Base-by-base conservation (phyloP, 2,329 filamentous ascomycete genomes). In the Hypomyces perniciosus region DNA sequence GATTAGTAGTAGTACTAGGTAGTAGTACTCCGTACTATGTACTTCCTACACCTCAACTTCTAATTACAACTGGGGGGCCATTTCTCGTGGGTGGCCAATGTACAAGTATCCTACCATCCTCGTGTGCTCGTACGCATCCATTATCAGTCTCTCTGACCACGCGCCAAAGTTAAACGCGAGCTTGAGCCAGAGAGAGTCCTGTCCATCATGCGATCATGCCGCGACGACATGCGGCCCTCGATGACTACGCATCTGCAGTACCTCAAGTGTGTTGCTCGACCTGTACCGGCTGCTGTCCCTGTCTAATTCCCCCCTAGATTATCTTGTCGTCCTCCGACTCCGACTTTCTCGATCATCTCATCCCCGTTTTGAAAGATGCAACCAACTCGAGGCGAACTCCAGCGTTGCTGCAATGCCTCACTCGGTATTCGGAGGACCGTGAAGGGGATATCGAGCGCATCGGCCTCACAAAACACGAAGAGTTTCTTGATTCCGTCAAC, bases 321-420 rank as follows among this genome's bases (percentile, higher is more conserved):
- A 91, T 96, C 55, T 83, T 95, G 60, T 90, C 92, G 2, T 87
- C 90, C 9, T 90, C 91, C 26, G 92, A 97, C 63, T 80, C 86
- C 45, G 93, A 99, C 62, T 97, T 96, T 64, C 83, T 99, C 56
- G 93, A 97, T 66, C 92, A 96, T 65, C 75, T 99, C 46, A 96
- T 97, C 44, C 92, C 91, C 8, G 88, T 95, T 2, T 84, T 99
- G 56, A 93, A 90, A 73, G 92, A 96, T 78, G 90, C 89, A 59
- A 83, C 88, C 55, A 77, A 83, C 61, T 84, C 88, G 50, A 85
- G 88, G 64, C 79, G 88, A 62, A 85, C 85, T 6, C 77, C 77
- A 37, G 81, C 84, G 52, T 78, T 99, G 38, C 81, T 90, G 44
- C 85, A 91, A 60, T 87, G 87, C 54, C 77, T 72, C 27, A 63